These are phyloP conservation scores for Eucalyptus shirleyi DNA, from an alignment of 345 rosid species.

Conservation along the genomic window DNA sequence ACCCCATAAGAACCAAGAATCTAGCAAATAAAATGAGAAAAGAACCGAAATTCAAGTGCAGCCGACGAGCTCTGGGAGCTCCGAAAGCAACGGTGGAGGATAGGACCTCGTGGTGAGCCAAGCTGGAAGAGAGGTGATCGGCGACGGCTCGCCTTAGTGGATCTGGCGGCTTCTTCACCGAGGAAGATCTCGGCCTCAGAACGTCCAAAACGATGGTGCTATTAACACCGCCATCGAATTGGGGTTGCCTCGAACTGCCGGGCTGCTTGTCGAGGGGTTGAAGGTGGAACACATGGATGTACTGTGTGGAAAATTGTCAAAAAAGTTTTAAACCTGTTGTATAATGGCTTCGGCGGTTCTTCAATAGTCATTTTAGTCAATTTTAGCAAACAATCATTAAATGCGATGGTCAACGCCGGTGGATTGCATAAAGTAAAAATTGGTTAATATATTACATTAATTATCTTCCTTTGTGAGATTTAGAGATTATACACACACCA, in stretches of 20 bases:
- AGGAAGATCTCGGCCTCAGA: conserved; percentile 77
- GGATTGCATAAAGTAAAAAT: too few relatives aligned
- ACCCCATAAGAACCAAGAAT: not conserved
- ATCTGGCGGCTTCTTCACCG: conserved; percentile 80
- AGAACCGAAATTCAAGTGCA: conserved; percentile 14
- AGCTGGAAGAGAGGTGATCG: conserved; percentile 47
- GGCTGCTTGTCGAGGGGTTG: conserved; percentile 52
- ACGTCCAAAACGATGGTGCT: not conserved
- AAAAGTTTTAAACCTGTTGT: too few relatives aligned
- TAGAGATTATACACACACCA: too few relatives aligned
- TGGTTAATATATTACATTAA: too few relatives aligned
- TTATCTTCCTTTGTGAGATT: too few relatives aligned
- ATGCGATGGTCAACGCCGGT: fast-evolving
- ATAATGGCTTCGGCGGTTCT: fast-evolving
- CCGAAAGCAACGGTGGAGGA: conserved; percentile 23
- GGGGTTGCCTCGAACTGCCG: conserved; percentile 44
- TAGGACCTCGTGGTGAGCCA: conserved; percentile 31
- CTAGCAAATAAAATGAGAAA: not conserved
- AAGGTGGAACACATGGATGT: conserved; percentile 28
- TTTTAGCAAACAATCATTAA: too few relatives aligned
- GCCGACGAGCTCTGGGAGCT: conserved; percentile 84
- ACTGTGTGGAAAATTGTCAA: too few relatives aligned
- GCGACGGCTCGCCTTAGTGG: conserved; percentile 84
- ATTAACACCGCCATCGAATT: not conserved
- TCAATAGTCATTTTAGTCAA: too few relatives aligned